Evolutionary conservation across 805 yeast genomes (phyloP).

Genomic region (Diddensiella caesifluorescens): DNA sequence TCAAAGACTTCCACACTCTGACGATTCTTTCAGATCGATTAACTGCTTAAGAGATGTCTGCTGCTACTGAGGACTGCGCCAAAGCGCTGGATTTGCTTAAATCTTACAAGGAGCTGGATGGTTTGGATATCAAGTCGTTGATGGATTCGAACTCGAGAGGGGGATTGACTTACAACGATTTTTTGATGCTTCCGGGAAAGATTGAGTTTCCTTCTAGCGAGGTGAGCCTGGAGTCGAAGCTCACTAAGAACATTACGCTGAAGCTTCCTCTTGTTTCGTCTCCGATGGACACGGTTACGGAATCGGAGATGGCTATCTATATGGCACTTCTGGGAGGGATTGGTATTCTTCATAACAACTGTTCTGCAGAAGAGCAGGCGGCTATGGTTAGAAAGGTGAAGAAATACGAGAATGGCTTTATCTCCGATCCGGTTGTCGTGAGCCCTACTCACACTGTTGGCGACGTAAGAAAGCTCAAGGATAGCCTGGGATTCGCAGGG

Average conservation of each 20-base stretch:
- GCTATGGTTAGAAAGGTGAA: constrained; percentile 96
- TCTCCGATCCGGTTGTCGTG: constrained; percentile 87
- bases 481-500: constrained; percentile 82
- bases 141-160: constrained; percentile 90
- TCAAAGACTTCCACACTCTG: neutral
- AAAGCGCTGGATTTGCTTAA: constrained; percentile 61
- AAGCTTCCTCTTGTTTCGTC: constrained; percentile 95
- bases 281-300: constrained; percentile 99
- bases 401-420: constrained; percentile 96
- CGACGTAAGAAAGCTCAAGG: constrained; percentile 68
- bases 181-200: constrained; percentile 91
- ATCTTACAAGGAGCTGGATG: constrained; percentile 69
- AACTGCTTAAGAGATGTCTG: constrained; percentile 6
- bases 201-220: constrained; percentile 76
- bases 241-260: constrained; percentile 87
- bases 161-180: constrained; percentile 96
- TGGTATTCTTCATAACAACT: constrained; percentile 97
- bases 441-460: constrained; percentile 72
- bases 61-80: neutral
- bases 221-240: constrained; percentile 75
- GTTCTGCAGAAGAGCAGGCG: constrained; percentile 95
- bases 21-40: neutral
- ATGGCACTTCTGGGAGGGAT: constrained; percentile 99
- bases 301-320: constrained; percentile 93
- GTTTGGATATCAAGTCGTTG: constrained; percentile 73